Evolutionary conservation across 2,329 filamentous ascomycete genomes (phyloP).

Genomic region (Phoma sp.): DNA sequence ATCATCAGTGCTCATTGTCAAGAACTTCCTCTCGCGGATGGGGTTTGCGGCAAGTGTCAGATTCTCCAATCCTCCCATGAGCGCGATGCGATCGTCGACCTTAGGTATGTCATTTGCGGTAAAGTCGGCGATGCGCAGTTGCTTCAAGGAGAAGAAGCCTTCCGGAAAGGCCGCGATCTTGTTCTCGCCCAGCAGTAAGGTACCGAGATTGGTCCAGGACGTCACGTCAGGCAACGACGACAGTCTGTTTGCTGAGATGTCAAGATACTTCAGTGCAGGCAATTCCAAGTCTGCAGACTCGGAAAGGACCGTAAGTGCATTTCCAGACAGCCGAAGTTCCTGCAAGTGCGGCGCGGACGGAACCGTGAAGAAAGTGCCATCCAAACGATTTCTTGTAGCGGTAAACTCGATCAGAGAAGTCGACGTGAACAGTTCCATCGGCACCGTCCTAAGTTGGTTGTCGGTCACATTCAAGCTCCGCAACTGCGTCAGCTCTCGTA

Average conservation of each 20-base stretch:
- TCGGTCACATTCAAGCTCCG: conserved; percentile 80
- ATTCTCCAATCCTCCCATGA: conserved; percentile 79
- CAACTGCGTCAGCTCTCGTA: conserved; percentile 73
- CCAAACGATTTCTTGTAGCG: conserved; percentile 79
- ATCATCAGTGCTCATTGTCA: conserved; percentile 80
- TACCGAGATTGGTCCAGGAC: conserved; percentile 76
- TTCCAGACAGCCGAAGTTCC: conserved; percentile 77
- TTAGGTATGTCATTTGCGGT: conserved; percentile 82
- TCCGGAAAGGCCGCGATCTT: conserved; percentile 76
- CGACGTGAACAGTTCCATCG: conserved; percentile 71
- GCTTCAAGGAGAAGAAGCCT: conserved; percentile 73
- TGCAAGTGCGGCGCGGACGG: conserved; percentile 70
- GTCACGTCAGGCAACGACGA: conserved; percentile 74
- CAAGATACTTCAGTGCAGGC: conserved; percentile 75
- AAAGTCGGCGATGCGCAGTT: conserved; percentile 80
- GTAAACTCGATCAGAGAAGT: conserved; percentile 77
- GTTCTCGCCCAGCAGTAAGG: conserved; percentile 82
- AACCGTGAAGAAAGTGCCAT: conserved; percentile 72
- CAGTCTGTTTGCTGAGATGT: conserved; percentile 82
- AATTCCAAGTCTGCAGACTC: conserved; percentile 63
- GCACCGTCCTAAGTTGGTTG: conserved; percentile 76
- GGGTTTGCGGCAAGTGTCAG: conserved; percentile 89
- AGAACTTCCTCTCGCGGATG: conserved; percentile 83
- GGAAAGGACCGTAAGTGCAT: conserved; percentile 68
- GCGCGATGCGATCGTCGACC: conserved; percentile 77